Base-by-base conservation (phyloP, 768 basidiomycete genomes). In the Boletus rex-veris region DNA sequence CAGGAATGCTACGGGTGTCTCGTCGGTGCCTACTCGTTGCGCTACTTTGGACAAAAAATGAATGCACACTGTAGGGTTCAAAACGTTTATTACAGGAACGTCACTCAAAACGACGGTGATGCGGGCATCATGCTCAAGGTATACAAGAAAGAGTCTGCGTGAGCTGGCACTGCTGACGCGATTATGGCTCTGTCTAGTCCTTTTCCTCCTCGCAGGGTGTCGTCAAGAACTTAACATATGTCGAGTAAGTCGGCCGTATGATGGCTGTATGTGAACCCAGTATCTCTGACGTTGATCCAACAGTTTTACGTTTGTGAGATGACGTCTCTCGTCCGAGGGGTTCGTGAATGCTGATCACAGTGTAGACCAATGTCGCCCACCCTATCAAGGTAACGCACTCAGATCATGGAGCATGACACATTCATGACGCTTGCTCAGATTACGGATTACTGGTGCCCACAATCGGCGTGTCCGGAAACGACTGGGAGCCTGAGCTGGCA, bases 301-400 rank as follows among this genome's bases (percentile, higher is more conserved):
- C 24, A 50, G 52, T 41, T 64, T 64, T 14, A 48, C 19, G 7
- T 40, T 60, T 14, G 61, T 63, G n/a, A 50, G 28, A 28, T 28
- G 28, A 2, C 28, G 7, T 28, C 7, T 28, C 7, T 28, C 8
- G 28, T 28, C 28, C 28, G 28, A 28, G 28, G 28, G 28, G 28
- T 28, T 28, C 28, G 28, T 28, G 28, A 8, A 28, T 28, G 28
- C 28, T 28, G 28, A 28, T 28, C 2, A 8, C 7, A 28, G 7
- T 8, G 12, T 4, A 59, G 61, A 37, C 43, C 9, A 21, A 48
- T 7, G 43, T 57, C 35, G 33, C 31, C 4, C 1, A 52, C 10
- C 58, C 58, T 16, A 58, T 61, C 41, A 2, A 19, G 58, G 62
- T 64, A 57, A 44, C 14, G 11, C 44, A 12, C 21, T 5, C 33